These are phyloP conservation scores for Craspedostauros australis DNA, from an alignment of 108 stramenopile species.

Conservation along the genomic window DNA sequence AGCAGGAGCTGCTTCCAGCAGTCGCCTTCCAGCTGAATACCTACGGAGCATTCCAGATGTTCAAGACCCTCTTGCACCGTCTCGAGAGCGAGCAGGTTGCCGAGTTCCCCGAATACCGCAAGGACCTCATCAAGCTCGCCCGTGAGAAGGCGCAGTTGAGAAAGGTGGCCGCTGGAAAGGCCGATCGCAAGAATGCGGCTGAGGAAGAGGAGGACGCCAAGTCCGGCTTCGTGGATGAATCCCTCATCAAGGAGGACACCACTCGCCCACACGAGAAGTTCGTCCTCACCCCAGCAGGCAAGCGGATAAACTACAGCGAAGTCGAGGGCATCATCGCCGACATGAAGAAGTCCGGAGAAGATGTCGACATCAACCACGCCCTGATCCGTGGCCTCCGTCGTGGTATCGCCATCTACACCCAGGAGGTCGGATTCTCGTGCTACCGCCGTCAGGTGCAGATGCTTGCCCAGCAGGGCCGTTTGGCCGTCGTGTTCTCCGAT, in stretches of 20 bases:
- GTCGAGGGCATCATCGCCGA: slow-evolving; percentile 92
- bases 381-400: slow-evolving; percentile 95
- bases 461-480: slow-evolving; percentile 95
- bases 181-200: slow-evolving; percentile 80
- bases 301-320: slow-evolving; percentile 88
- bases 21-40: slow-evolving; percentile 98
- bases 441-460: slow-evolving; percentile 97
- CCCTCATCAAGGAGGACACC: slow-evolving; percentile 85
- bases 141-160: slow-evolving; percentile 83
- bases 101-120: slow-evolving; percentile 90
- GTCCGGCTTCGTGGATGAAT: slow-evolving; percentile 82
- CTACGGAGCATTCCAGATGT: slow-evolving; percentile 96
- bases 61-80: slow-evolving; percentile 85
- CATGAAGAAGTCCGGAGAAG: slow-evolving; percentile 90
- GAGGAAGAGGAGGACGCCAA: slow-evolving; percentile 92
- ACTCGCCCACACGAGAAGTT: slow-evolving; percentile 96
- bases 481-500: slow-evolving; percentile 98
- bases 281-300: slow-evolving; percentile 85
- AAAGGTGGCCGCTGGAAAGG: slow-evolving; percentile 87
- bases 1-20: slow-evolving; percentile 83
- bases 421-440: slow-evolving; percentile 94
- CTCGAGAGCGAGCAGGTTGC: slow-evolving; percentile 88
- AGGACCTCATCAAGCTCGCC: slow-evolving; percentile 84
- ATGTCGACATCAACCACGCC: slow-evolving; percentile 88
- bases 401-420: slow-evolving; percentile 98